phyloP scores from a whole-genome alignment of 768 basidiomycete genomes.

The Filobasidium wieringae region DNA sequence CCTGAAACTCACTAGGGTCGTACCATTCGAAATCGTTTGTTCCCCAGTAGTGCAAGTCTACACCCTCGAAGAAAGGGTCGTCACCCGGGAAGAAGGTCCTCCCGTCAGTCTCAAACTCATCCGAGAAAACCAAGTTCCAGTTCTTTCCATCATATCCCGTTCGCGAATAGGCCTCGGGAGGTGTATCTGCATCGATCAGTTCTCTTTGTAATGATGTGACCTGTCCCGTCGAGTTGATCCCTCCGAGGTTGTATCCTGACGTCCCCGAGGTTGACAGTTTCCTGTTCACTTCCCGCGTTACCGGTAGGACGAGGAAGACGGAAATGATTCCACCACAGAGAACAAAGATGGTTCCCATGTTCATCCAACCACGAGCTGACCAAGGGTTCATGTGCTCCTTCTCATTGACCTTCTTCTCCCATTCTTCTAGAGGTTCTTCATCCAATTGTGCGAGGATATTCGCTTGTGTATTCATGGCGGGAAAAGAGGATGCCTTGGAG shows the following conservation, averaged over 20 bases:
- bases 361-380: slow-evolving; percentile 68
- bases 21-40: slow-evolving; percentile 60
- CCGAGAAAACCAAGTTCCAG: slow-evolving; percentile 77
- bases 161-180: slow-evolving; percentile 47
- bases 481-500: not conserved
- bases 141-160: slow-evolving; percentile 65
- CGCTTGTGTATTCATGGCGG: not conserved
- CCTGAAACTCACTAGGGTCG: slow-evolving; percentile 55
- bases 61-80: slow-evolving; percentile 76
- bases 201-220: slow-evolving; percentile 58
- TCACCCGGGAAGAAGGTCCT: slow-evolving; percentile 47
- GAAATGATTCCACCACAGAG: slow-evolving; percentile 58
- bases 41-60: slow-evolving; percentile 63
- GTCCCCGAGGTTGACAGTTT: slow-evolving; percentile 15
- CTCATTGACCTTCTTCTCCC: slow-evolving; percentile 21
- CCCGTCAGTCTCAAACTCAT: slow-evolving; percentile 65
- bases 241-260: slow-evolving; percentile 78
- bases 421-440: slow-evolving; percentile 4
- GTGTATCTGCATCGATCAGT: slow-evolving; percentile 70
- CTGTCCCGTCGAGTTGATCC: slow-evolving; percentile 76
- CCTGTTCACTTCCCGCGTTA: slow-evolving; percentile 43
- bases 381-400: slow-evolving; percentile 53
- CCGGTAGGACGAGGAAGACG: slow-evolving; percentile 83
- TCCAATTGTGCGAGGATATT: slow-evolving; percentile 8
- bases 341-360: slow-evolving; percentile 61